phyloP scores from a whole-genome alignment of 1,139 yeast species.

The Hyphopichia pseudoburtonii region DNA sequence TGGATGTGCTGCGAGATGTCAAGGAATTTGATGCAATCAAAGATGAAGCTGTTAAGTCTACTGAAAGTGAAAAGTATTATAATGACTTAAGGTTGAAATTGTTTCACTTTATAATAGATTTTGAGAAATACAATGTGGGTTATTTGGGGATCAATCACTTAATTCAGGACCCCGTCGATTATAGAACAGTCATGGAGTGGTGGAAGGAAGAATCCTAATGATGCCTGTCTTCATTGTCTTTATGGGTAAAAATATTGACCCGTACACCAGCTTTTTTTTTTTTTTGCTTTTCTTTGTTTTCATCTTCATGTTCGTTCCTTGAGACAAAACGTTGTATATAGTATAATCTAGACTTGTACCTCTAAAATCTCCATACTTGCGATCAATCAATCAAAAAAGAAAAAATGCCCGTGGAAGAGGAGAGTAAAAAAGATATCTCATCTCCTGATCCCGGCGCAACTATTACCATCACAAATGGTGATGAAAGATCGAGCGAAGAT shows the following conservation, averaged over 20 bases:
- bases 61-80: slow-evolving; percentile 13
- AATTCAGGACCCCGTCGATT: slow-evolving; percentile 7
- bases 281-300: not conserved
- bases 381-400: not conserved
- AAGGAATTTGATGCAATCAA: slow-evolving; percentile 13
- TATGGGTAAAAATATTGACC: no score
- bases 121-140: slow-evolving; percentile 35
- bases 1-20: slow-evolving; percentile 21
- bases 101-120: slow-evolving; percentile 33
- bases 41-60: slow-evolving; percentile 13
- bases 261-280: slow-evolving; percentile 1
- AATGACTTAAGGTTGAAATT: slow-evolving; percentile 26
- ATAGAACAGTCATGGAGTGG: slow-evolving; percentile 6
- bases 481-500: slow-evolving; percentile 9
- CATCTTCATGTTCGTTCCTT: not conserved
- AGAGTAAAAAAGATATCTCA: not conserved
- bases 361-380: no score
- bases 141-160: slow-evolving; percentile 26
- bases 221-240: not conserved
- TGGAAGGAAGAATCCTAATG: slow-evolving; percentile 7
- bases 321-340: no score
- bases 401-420: slow-evolving; percentile 5
- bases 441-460: slow-evolving; percentile 4
- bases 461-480: slow-evolving; percentile 7
- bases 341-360: no score